Conservation (phyloP, 83 land plant species). For the Larix sibirica region DNA sequence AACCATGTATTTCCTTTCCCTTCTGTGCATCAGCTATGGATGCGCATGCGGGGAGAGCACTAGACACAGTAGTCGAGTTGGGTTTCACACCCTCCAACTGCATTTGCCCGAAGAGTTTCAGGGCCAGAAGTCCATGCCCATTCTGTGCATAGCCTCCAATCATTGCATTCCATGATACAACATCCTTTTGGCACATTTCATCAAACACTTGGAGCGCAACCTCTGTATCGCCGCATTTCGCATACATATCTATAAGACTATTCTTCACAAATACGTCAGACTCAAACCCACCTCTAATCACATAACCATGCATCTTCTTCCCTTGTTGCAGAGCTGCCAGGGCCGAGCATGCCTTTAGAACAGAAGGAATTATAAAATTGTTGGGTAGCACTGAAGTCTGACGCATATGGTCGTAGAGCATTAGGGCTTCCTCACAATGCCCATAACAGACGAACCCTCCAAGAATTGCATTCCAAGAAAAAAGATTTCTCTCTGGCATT, state of each 20-base stretch:
- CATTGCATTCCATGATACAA: slow-evolving; percentile 55
- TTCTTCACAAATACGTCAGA: slow-evolving; percentile 6
- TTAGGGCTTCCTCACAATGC: slow-evolving; percentile 51
- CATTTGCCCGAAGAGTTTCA: slow-evolving; percentile 33
- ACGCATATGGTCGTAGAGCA: slow-evolving; percentile 58
- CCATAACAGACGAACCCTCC: slow-evolving; percentile 66
- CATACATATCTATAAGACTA: slow-evolving; percentile 54
- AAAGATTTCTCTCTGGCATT: slow-evolving; percentile 54
- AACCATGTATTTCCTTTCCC: slow-evolving; percentile 48
- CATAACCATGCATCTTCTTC: background rate
- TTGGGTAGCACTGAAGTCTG: slow-evolving; percentile 52
- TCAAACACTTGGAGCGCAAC: slow-evolving; percentile 30
- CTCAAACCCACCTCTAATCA: background rate
- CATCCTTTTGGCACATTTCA: slow-evolving; percentile 19
- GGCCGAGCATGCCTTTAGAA: slow-evolving; percentile 43
- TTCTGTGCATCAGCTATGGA: slow-evolving; percentile 4
- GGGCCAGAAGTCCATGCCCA: slow-evolving; percentile 11
- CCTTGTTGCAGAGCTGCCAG: background rate
- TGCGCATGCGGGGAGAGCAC: slow-evolving; percentile 31
- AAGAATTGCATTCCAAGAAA: slow-evolving; percentile 76
- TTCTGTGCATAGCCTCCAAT: slow-evolving; percentile 32
- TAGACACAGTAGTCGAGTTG: slow-evolving; percentile 41
- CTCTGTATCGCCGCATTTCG: slow-evolving; percentile 31
- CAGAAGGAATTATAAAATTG: slow-evolving; percentile 61
- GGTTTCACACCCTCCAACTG: slow-evolving; percentile 28